phyloP scores from a whole-genome alignment of 2,329 filamentous ascomycete genomes.

The Pseudocercospora crystallina region DNA sequence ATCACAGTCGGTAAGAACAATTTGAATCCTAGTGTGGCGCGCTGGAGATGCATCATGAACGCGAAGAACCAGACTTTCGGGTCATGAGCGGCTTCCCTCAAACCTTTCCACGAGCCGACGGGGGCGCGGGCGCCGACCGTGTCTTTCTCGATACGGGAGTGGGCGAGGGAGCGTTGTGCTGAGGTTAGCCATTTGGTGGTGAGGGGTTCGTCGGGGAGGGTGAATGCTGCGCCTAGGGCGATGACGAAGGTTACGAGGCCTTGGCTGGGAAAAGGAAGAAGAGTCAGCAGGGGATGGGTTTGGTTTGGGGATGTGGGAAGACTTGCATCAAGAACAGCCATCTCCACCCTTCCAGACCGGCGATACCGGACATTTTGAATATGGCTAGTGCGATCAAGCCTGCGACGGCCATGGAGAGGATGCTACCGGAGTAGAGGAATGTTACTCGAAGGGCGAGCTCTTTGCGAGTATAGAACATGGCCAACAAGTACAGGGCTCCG shows the following conservation, averaged over 20 bases:
- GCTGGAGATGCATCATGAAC: constrained; percentile 1
- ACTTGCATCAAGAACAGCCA: not conserved
- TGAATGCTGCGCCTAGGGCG: not conserved
- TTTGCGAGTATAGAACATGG: constrained; percentile 45
- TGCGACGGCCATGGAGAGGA: not conserved
- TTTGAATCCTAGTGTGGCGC: not conserved
- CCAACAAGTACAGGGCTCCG: constrained; percentile 39
- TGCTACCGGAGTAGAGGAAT: constrained; percentile 11
- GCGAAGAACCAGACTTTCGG: not conserved
- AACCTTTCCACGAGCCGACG: not conserved
- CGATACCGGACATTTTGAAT: not conserved
- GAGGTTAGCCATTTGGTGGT: not conserved
- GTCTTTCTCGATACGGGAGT: not conserved
- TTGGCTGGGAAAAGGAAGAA: constrained; percentile 17
- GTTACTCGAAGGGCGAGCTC: constrained; percentile 36
- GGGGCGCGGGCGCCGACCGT: not conserved
- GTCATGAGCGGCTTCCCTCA: not conserved
- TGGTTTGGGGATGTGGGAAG: not conserved
- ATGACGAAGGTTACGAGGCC: not conserved
- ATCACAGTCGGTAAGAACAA: not conserved
- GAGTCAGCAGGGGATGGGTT: not conserved
- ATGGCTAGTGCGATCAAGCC: not conserved
- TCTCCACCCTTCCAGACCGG: not conserved
- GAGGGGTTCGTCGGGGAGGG: not conserved
- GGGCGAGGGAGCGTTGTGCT: not conserved